These are phyloP conservation scores for Coniochaeta sp. DNA, from an alignment of 2,329 filamentous ascomycete genomes.

Conservation along the genomic window DNA sequence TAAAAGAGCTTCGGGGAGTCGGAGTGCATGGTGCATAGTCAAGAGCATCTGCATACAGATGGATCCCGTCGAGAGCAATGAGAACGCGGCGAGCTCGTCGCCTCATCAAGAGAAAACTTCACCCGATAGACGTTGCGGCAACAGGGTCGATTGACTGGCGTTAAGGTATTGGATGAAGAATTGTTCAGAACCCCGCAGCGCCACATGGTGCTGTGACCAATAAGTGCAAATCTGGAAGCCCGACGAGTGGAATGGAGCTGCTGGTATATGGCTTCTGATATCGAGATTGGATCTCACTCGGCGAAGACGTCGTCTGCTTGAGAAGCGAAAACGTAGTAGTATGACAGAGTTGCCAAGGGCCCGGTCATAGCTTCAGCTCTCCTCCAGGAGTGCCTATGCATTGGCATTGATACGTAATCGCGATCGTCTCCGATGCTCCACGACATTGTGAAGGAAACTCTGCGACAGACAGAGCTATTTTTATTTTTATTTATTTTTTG, in stretches of 20 bases:
- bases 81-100: no score
- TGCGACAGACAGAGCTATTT: background rate
- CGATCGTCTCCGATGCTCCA: background rate
- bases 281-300: background rate
- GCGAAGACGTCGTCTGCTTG: background rate
- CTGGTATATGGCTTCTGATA: background rate
- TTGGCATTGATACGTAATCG: background rate
- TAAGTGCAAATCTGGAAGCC: background rate
- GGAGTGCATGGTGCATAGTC: background rate
- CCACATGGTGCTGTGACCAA: background rate
- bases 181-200: background rate
- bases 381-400: background rate
- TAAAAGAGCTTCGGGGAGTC: background rate
- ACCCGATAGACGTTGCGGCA: background rate
- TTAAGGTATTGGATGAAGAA: background rate
- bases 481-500: no score
- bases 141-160: background rate
- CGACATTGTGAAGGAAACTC: background rate
- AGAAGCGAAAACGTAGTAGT: background rate
- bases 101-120: background rate
- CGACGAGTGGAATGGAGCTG: background rate
- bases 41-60: background rate
- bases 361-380: background rate
- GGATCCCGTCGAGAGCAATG: background rate
- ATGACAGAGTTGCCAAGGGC: background rate